phyloP scores from a whole-genome alignment of 2,329 filamentous ascomycete genomes.

The Xylariaceae sp. region DNA sequence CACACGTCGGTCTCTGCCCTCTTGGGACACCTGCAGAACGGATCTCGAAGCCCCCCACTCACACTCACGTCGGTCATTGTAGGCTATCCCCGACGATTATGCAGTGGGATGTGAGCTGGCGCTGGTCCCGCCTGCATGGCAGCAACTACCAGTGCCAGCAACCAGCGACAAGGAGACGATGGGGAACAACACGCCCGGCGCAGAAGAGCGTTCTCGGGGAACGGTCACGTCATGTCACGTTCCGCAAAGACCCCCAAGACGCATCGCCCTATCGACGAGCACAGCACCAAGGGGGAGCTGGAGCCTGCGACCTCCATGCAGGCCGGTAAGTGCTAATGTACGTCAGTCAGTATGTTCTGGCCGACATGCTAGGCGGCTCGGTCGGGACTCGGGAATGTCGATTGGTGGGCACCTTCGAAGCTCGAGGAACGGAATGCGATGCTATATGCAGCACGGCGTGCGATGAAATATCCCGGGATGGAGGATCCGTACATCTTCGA shows the following conservation, averaged over 20 bases:
- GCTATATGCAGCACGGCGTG: background rate
- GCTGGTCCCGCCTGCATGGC: background rate
- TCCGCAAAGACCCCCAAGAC: background rate
- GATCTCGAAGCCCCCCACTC: background rate
- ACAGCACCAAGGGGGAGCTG: background rate
- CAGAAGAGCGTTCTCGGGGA: background rate
- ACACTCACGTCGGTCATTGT: too few species aligned
- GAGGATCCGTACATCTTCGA: background rate
- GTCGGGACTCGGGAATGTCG: background rate
- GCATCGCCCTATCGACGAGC: background rate
- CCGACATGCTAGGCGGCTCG: background rate
- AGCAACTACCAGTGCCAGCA: background rate
- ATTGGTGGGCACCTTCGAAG: too few species aligned
- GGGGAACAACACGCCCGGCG: background rate
- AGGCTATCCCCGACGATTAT: background rate
- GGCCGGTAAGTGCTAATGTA: too few species aligned
- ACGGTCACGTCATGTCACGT: constrained; percentile 3
- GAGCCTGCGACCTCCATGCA: background rate
- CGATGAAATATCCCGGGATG: background rate
- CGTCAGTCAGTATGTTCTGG: background rate
- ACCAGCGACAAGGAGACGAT: background rate
- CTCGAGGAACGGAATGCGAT: too few species aligned
- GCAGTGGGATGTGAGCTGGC: constrained; percentile 1
- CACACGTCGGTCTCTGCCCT: background rate
- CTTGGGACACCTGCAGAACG: background rate